Evolutionary conservation across 148 eudicot genomes (phyloP).

Genomic region (Rhododendron griersonianum): DNA sequence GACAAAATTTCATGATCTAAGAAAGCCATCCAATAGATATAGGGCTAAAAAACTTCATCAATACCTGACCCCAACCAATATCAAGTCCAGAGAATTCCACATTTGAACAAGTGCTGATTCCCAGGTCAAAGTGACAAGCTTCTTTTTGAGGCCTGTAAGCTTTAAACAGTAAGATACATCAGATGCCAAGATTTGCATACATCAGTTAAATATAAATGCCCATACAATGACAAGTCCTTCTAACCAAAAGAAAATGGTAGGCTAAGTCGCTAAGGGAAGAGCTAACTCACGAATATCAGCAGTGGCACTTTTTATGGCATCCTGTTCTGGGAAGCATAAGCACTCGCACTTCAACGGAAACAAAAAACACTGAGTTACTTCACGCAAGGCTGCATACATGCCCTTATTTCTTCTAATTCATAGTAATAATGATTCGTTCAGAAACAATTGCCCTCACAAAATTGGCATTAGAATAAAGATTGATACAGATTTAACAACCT

Average conservation of each 20-base stretch:
- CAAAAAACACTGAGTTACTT: not conserved
- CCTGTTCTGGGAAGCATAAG: constrained; percentile 78
- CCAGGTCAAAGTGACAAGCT: constrained; percentile 29
- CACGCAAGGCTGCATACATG: not conserved
- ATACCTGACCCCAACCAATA: constrained; percentile 97
- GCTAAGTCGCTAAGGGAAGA: not conserved
- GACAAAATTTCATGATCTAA: not conserved
- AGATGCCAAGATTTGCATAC: too few species aligned
- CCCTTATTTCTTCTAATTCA: not conserved
- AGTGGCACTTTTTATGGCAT: constrained; percentile 83
- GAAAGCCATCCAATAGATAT: not conserved
- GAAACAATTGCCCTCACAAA: not conserved
- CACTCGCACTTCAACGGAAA: constrained; percentile 67
- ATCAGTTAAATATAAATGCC: too few species aligned
- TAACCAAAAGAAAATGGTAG: not conserved
- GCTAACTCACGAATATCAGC: constrained; percentile 78
- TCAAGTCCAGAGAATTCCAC: constrained; percentile 94
- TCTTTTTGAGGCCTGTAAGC: constrained; percentile 83
- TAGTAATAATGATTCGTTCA: not conserved
- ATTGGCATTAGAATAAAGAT: not conserved
- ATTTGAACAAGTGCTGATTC: constrained; percentile 23
- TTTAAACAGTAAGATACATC: constrained; percentile 22
- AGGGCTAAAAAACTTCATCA: not conserved
- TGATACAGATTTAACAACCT: not conserved
- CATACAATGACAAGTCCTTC: not conserved